Conservation (phyloP, 352 stramenopile species). For the Aphanomyces stellatus region DNA sequence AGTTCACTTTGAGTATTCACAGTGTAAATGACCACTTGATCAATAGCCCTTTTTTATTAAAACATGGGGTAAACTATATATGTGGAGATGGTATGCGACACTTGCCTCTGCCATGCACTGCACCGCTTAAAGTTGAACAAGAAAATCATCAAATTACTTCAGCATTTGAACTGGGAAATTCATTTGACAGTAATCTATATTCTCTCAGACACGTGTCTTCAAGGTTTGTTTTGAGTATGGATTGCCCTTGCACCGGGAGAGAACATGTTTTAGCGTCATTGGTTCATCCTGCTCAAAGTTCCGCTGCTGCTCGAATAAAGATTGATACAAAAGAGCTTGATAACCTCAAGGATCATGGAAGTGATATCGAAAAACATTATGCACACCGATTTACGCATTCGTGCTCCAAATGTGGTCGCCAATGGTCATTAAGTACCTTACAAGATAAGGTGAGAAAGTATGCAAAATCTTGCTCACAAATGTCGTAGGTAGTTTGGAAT, state of each 20-base stretch:
- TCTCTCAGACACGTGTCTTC: slow-evolving; percentile 4
- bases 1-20: background rate
- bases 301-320: background rate
- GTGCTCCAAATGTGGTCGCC: background rate
- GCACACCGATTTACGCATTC: background rate
- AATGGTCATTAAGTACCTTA: background rate
- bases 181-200: slow-evolving; percentile 2
- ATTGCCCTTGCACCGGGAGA: slow-evolving; percentile 11
- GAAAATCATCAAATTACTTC: background rate
- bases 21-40: background rate
- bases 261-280: background rate
- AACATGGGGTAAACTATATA: background rate
- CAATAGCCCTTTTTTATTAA: background rate
- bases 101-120: background rate
- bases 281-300: background rate
- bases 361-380: too few species aligned
- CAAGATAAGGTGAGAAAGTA: background rate
- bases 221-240: slow-evolving; percentile 3
- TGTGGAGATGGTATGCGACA: background rate
- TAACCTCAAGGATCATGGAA: too few species aligned
- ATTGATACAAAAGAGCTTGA: background rate
- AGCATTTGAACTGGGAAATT: background rate
- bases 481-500: slow-evolving; percentile 4
- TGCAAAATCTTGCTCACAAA: background rate
- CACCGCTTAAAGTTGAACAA: background rate